A percentile compares a stretch with the other conserved stretches of the same genome.
phyloP scores from a whole-genome alignment of 1,139 yeast genomes.

The Protomyces arabidopsidicola region DNA sequence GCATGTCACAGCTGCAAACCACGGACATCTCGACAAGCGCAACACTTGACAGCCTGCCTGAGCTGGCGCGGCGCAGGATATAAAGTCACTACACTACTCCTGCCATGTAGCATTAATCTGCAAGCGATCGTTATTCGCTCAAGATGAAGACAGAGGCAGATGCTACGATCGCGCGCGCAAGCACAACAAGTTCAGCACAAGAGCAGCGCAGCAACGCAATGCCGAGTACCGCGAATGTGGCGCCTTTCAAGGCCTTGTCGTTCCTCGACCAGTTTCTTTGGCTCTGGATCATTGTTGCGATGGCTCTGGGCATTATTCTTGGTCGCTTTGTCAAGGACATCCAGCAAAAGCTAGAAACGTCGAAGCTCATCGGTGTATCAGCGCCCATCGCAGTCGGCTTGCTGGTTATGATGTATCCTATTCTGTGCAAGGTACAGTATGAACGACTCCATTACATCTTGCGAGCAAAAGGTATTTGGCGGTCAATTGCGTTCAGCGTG shows the following conservation, averaged over 20 bases:
- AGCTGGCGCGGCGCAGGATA: too few species aligned
- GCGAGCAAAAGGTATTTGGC: conserved; percentile 37
- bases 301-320: conserved; percentile 38
- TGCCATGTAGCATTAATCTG: too few species aligned
- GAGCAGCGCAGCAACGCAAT: too few species aligned
- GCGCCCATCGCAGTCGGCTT: conserved; percentile 53
- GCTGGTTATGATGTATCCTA: conserved; percentile 57
- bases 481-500: conserved; percentile 45
- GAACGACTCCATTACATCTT: conserved; percentile 42
- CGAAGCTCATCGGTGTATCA: conserved; percentile 37
- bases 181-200: too few species aligned
- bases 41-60: too few species aligned
- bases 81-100: too few species aligned
- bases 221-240: too few species aligned
- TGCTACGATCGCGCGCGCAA: too few species aligned
- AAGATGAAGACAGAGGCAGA: too few species aligned
- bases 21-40: too few species aligned
- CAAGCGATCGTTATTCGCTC: too few species aligned
- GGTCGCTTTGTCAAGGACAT: conserved; percentile 38
- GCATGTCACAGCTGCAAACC: too few species aligned
- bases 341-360: conserved; percentile 34
- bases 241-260: conserved; percentile 32
- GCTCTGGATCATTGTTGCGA: conserved; percentile 39
- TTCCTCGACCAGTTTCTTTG: conserved; percentile 36
- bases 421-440: conserved; percentile 53